Evolutionary conservation across 2,329 filamentous ascomycete species (phyloP), one percentile per base, ranked within the genome.

Genomic region (Neurospora sp.): DNA sequence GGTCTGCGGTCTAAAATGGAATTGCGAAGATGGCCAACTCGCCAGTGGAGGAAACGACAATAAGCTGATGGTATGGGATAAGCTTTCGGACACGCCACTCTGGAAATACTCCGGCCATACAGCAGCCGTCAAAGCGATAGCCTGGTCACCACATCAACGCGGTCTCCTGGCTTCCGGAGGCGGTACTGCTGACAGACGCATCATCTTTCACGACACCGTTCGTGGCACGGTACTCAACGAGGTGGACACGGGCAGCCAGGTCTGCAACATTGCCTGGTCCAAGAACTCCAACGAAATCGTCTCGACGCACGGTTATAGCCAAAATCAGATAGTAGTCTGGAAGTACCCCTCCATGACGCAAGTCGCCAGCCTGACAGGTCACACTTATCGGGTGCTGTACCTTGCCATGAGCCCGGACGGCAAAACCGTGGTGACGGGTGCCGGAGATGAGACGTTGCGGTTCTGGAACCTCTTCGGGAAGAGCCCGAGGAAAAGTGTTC

Each of bases 261-360:
- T 99, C n/a, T 99, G 96, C 82, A 99, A 99, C 78, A 85, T 99
- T 62, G 92, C 94, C 4, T 99, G 96, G 94, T 96, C 91, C 19
- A 97, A 96, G 78, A 97, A 97, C 80, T 97, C 93, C 8, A 97
- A 97, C 78, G 96, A 99, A 80, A 93, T 99, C 70, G 95, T 99
- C 69, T 95, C 91, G 68, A 99, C 96, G 0, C 96, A 99, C 78
- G 96, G 96, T 7, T 99, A 97, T 82, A 95, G 91, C 75, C 96
- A 99, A 78, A 97, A 99, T 79, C 96, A 98, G 80, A 97, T 99
- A 76, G 95, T 98, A 43, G 93, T 99, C 69, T 99, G 96, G 96
- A 99, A 99, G 78, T 99, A 99, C 78, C 96, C 96, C 1, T 94
- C 91, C 74, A 98, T 99, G 96, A 93, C 93, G 67, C 96, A 98